Conservation (phyloP, 176 grass and related monocot species). For the Carex kokanica region DNA sequence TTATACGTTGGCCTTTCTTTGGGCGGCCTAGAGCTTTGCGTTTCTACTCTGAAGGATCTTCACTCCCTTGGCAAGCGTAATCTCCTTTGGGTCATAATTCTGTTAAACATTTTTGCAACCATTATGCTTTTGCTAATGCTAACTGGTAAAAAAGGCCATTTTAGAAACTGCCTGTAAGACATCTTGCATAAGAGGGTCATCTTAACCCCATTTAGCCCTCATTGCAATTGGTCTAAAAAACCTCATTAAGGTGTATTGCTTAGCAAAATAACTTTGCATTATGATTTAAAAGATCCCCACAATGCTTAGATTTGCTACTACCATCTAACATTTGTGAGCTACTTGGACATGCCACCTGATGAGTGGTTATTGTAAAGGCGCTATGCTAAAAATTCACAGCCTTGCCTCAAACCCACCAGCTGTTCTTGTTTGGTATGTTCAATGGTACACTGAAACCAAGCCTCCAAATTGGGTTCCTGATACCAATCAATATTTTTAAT, state of each 20-base stretch:
- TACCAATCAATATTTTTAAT: too few species aligned
- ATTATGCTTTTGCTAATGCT: conserved; percentile 3
- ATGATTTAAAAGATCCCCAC: not conserved
- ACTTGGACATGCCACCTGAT: not conserved
- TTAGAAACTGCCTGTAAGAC: not conserved
- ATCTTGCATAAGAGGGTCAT: not conserved
- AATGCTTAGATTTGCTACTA: not conserved
- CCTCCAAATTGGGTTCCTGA: not conserved
- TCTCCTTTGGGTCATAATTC: conserved; percentile 44
- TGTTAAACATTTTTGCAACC: conserved; percentile 40
- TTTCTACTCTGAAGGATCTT: conserved; percentile 66
- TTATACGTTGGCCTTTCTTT: not conserved
- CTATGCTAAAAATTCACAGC: not conserved
- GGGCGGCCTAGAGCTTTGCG: conserved; percentile 66
- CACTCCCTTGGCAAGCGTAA: conserved; percentile 56
- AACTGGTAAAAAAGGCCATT: not conserved
- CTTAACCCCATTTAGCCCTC: conserved; percentile 3
- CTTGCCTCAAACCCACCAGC: not conserved
- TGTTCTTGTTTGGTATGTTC: not conserved
- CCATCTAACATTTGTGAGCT: not conserved
- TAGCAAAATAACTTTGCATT: not conserved
- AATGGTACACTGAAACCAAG: not conserved
- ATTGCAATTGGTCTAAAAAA: conserved; percentile 3
- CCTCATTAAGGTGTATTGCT: not conserved
- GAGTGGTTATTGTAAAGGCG: not conserved